Conservation (phyloP, 768 basidiomycete genomes). For the Arthromyces matolae region DNA sequence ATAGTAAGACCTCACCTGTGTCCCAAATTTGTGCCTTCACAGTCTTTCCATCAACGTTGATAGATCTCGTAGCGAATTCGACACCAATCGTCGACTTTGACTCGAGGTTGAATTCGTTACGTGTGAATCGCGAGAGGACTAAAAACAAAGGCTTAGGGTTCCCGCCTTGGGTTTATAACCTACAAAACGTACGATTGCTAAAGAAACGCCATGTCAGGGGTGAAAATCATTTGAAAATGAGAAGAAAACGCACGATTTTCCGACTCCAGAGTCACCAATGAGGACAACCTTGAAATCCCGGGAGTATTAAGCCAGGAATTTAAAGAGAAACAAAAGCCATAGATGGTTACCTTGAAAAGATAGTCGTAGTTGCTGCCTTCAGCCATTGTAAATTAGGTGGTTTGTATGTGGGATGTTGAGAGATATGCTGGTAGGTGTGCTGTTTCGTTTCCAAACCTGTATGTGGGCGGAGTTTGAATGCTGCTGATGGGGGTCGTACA, state of each 20-base stretch:
- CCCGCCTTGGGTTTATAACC: constrained; percentile 2
- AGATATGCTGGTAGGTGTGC: constrained; percentile 10
- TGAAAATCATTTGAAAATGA: constrained; percentile 2
- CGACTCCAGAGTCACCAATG: constrained; percentile 98
- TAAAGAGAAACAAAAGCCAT: not conserved
- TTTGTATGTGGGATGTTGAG: constrained; percentile 21
- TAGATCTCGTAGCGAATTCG: constrained; percentile 95
- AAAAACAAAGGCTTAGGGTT: constrained; percentile 13
- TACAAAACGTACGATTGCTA: constrained; percentile 58
- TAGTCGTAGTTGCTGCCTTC: constrained; percentile 97
- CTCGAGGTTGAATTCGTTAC: constrained; percentile 98
- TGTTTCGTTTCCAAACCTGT: constrained; percentile 14
- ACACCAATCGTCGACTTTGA: constrained; percentile 99
- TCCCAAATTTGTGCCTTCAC: constrained; percentile 99
- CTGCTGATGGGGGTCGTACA: constrained; percentile 1
- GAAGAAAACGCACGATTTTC: constrained; percentile 86
- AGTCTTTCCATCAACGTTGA: constrained; percentile 93
- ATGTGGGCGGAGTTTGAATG: constrained; percentile 26
- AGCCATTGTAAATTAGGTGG: constrained; percentile 50
- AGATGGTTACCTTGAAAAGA: constrained; percentile 84
- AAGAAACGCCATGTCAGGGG: constrained; percentile 7
- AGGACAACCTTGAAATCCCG: constrained; percentile 99
- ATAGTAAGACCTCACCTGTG: constrained; percentile 65
- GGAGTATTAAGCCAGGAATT: too few species aligned
- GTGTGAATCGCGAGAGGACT: constrained; percentile 99